Base-by-base conservation (phyloP, 176 grass and related monocot genomes). In the Neostapfia colusana region DNA sequence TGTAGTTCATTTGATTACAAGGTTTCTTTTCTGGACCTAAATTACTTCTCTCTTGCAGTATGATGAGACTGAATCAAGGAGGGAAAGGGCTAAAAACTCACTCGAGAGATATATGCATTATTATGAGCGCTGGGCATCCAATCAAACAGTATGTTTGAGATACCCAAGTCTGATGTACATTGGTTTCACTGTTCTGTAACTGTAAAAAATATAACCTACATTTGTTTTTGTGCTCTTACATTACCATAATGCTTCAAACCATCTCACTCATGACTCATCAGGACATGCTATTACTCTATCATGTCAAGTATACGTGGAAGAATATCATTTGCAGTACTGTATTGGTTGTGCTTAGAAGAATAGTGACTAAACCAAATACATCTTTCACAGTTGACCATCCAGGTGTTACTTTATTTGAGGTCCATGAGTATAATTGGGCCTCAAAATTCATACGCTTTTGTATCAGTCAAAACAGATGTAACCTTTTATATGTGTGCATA, bases 21-120 rank as follows among this genome's bases (percentile, higher is more conserved):
- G 0, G 6, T 21, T 80, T 28, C 45, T 41, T 20, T 69, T 64
- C 39, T 67, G 58, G 43, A 82, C 1, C 48, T 76, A 37, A 50
- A 59, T 42, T 61, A 54, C 25, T 77, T 80, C 10, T 43, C 20
- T 50, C 15, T 65, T 80, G 59, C 84, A 96, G 93, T 96, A 92
- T 78, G 85, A 96, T 72, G 93, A 96, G 71, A 66, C 87, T 83
- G 95, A 97, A 91, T 63, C 81, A 80, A 93, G 95, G 72, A 90
- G 87, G 73, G 95, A 97, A 81, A 97, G 92, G 85, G 91, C 95
- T 73, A 97, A 97, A 83, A 86, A 89, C 65, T 97, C 91, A 55
- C 91, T 97, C 42, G 95, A 97, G 81, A 91, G 95, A 90, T 97
- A 97, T 65, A 93, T 90, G 83, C 95, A 97, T 82, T 97, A 92